A percentile compares a stretch with the other conserved stretches of the same genome.
Conservation (phyloP, 2,329 filamentous ascomycete genomes). For the Aspergillus sp. region DNA sequence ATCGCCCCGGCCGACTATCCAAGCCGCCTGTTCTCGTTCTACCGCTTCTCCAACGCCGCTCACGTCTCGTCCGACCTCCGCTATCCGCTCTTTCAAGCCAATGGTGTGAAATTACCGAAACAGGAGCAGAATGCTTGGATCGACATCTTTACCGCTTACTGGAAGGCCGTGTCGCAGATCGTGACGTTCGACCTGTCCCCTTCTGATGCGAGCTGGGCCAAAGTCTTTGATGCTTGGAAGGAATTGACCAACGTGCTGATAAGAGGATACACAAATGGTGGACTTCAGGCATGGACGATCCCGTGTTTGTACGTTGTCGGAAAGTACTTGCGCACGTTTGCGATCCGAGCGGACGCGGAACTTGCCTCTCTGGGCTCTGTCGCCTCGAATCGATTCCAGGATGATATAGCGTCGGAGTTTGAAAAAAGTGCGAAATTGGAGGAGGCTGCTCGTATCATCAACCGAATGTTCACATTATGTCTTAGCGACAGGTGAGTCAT, state of each 20-base stretch:
- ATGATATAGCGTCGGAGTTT: constrained; percentile 75
- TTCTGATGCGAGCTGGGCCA: constrained; percentile 66
- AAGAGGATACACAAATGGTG: constrained; percentile 73
- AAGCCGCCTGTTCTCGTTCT: constrained; percentile 67
- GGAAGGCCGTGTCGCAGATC: constrained; percentile 76
- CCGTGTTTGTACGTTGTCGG: constrained; percentile 85
- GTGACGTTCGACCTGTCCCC: constrained; percentile 61
- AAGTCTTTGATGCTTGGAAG: constrained; percentile 85
- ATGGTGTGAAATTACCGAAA: constrained; percentile 55
- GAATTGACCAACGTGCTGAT: constrained; percentile 75
- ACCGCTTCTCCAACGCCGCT: constrained; percentile 66
- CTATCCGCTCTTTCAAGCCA: constrained; percentile 65
- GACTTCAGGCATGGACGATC: constrained; percentile 87
- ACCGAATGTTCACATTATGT: constrained; percentile 88
- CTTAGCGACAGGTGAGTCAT: constrained; percentile 74
- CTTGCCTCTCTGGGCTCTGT: constrained; percentile 49
- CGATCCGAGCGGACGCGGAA: constrained; percentile 84
- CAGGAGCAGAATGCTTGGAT: constrained; percentile 79
- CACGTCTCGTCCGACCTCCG: constrained; percentile 69
- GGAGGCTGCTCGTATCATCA: constrained; percentile 86
- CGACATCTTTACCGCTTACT: constrained; percentile 79
- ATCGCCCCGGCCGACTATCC: constrained; percentile 62
- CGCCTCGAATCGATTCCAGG: constrained; percentile 60
- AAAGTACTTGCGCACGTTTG: constrained; percentile 82
- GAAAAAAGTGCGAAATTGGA: constrained; percentile 83